Percentiles rank a stretch among this genome's conserved stretches.
phyloP scores from a whole-genome alignment of 2,329 filamentous ascomycete species.

The Lasiodiplodia sp. region DNA sequence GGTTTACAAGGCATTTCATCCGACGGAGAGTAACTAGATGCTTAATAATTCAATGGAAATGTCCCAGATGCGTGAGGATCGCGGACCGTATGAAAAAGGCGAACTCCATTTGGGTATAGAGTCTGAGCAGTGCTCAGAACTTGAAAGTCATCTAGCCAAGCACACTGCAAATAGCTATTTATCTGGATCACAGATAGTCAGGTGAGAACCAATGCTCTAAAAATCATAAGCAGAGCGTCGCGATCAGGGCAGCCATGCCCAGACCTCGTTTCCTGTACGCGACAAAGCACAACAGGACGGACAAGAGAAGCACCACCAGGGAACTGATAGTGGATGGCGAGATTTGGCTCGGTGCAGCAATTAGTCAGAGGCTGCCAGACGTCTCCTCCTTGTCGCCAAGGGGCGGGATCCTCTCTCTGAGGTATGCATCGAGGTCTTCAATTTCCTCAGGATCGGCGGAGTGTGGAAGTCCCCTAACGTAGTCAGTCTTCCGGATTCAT shows the following conservation, averaged over 20 bases:
- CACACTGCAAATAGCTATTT: background rate
- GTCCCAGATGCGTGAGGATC: background rate
- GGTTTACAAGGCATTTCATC: constrained; percentile 37
- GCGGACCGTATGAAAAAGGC: background rate
- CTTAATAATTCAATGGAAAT: background rate
- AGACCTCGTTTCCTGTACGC: constrained; percentile 20
- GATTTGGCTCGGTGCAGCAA: background rate
- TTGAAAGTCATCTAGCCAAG: constrained; percentile 8
- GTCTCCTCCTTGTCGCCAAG: constrained; percentile 46
- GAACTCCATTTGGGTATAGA: constrained; percentile 29
- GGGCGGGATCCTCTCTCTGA: constrained; percentile 60
- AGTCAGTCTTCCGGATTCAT: background rate
- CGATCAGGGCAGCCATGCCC: background rate
- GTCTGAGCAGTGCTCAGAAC: constrained; percentile 16
- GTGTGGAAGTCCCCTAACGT: constrained; percentile 71
- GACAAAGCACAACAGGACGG: background rate
- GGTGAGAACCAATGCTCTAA: background rate
- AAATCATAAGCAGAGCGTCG: constrained; percentile 2
- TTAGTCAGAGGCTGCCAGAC: constrained; percentile 27
- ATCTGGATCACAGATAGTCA: background rate
- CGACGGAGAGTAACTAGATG: background rate
- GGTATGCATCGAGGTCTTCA: constrained; percentile 76
- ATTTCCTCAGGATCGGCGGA: constrained; percentile 80
- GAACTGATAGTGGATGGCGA: background rate
- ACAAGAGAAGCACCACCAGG: constrained; percentile 2